These are phyloP conservation scores for Saccharomyces hybrid DNA, from an alignment of 1,139 yeast species.

Conservation along the genomic window DNA sequence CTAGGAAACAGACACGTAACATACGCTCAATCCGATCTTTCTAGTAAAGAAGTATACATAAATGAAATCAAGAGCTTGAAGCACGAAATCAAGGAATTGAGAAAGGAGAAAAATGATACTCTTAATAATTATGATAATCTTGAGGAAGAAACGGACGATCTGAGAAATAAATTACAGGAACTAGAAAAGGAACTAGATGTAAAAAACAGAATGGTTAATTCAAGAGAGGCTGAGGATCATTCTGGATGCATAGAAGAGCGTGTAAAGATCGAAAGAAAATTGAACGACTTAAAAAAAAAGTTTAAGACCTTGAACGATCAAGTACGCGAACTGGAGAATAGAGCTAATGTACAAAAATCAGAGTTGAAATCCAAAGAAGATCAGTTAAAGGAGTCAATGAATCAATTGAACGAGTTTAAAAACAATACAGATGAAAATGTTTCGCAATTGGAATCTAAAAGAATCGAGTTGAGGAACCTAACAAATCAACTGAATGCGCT, in stretches of 20 bases:
- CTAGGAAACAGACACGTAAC: background rate
- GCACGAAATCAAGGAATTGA: slow-evolving; percentile 14
- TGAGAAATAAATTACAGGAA: slow-evolving; percentile 17
- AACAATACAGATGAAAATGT: slow-evolving; percentile 11
- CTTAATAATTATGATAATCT: slow-evolving; percentile 14
- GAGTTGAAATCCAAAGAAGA: background rate
- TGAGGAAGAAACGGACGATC: slow-evolving; percentile 8
- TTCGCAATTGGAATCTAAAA: slow-evolving; percentile 11
- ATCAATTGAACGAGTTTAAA: slow-evolving; percentile 6
- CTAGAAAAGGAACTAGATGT: slow-evolving; percentile 6
- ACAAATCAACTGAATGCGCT: slow-evolving; percentile 29
- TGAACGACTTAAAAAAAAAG: background rate
- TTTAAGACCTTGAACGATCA: background rate
- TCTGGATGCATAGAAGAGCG: slow-evolving; percentile 22
- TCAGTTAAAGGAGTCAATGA: background rate
- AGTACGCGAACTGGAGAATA: slow-evolving; percentile 2
- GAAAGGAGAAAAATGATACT: slow-evolving; percentile 14
- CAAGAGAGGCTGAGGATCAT: slow-evolving; percentile 7
- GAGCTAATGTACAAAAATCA: slow-evolving; percentile 2
- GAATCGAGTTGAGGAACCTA: slow-evolving; percentile 6
- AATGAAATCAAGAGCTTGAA: slow-evolving; percentile 13
- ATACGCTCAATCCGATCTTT: background rate
- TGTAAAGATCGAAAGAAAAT: slow-evolving; percentile 10
- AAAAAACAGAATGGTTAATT: background rate
- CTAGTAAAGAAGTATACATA: background rate